Evolutionary conservation across 495 filamentous ascomycete species (phyloP), one percentile per base, ranked within the genome.

Genomic region (Neurospora pannonica): DNA sequence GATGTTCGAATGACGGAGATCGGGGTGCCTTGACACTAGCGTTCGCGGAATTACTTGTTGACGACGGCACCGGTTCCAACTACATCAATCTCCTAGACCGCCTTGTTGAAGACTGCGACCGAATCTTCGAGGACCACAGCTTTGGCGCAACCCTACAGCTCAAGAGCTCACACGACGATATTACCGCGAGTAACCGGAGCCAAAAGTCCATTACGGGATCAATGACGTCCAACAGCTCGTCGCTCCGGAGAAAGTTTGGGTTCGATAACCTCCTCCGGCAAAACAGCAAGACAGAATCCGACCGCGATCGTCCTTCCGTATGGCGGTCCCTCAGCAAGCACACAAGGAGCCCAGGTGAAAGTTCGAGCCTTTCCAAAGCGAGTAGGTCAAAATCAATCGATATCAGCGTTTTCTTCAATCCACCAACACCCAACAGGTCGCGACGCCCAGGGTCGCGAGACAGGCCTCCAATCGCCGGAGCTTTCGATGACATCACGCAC

Each of bases 1-100:
- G 93, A n/a, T 97, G 95, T 75, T 92, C 92, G 13, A 97, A 96
- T 80, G 96, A 97, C 78, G 93, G 94, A 70, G 95, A 98, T 79
- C 89, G 95, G 40, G 96, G 96, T 37, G 93, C 93, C 70, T 82
- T 99, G 77, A 98, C 94, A 3, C 90, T 92, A 37, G 93, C 94
- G 17, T 98, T 99, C 83, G 91, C 95, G 2, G 96, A 98, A 77
- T 85, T 97, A 70, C 85, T 99, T 13, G 91, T 94, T 5, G 87
- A 90, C 43, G 90, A 95, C 75, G 91, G 91, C 11, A 90, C 89
- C 75, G 89, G 95, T 10, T 90, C 92, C 74, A 88, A 95, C 70
- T 96, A 94, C 78, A 94, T 99, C 75, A 94, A 94, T 38, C 86
- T 99, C 6, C 84, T 99, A 48, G 96, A 99, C 84, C 90, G 94